Evolutionary conservation across 1,139 yeast species (phyloP), one percentile per base, ranked within the genome.

Genomic region (Yamadazyma conglobata): DNA sequence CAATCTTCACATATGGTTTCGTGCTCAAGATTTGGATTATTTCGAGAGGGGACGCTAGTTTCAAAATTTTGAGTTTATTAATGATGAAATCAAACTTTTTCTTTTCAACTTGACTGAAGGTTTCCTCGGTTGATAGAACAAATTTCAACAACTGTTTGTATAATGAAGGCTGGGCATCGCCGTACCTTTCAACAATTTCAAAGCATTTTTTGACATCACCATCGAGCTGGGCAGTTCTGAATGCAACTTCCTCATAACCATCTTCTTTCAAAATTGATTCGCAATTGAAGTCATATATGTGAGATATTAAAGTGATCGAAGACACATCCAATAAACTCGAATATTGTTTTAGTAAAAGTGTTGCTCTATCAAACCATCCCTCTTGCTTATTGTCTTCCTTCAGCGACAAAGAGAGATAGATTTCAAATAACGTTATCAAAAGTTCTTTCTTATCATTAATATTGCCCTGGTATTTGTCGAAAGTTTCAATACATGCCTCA

Each of bases 401-500:
- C 12, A 48, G 41, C 0, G 87, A 75, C 34, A 85, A 56, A 0
- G 79, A 69, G 24, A 89, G 60, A 45, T 91, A 91, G 65, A 86
- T 67, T 48, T 91, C 97, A 50, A 79, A 83, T 25, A 91, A 60
- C 0, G 96, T 87, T 7, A 84, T 75, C 33, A 85, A 60, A 21
- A 89, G 67, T 29, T 84, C 95, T 33, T 70, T 73, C 42, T 79
- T 76, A 46, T 87, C 95, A 40, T 73, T 72, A 12, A 64, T 62
- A 36, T 77, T 73, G 0, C 93, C 94, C 38, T 83, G 91, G 48
- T 78, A 84, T 38, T 69, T 72, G 37, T 83, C 89, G 51, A 85
- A 85, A 6, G 85, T 72, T 44, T 82, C 87, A 11, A 88, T 61
- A 47, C 96, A 87, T 0, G 97, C 96, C 51, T 91, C 98, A 34